Evolutionary conservation across 768 basidiomycete genomes (phyloP), one percentile per base, ranked within the genome.

Genomic region (Gymnopilus dilepis): DNA sequence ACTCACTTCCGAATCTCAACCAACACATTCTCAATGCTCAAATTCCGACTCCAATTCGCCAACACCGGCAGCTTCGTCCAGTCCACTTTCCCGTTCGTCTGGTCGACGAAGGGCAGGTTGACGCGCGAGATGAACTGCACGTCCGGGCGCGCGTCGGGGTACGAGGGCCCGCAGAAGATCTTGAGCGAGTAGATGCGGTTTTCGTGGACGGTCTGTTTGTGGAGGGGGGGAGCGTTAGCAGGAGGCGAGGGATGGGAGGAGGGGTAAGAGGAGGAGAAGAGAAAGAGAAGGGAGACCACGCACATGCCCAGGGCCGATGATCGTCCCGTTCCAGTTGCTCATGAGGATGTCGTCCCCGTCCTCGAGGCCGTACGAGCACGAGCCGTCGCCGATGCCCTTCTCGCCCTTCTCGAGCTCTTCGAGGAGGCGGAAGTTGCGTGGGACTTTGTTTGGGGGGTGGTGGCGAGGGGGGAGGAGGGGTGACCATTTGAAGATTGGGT

Each of bases 351-450:
- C 97, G 73, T 99, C 96, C 68, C 89, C 77, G 76, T 98, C 94
- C 78, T 94, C 94, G 61, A 99, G 81, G 40, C 97, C 97, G 70
- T 99, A 99, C 19, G 95, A 97, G 80, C 95, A 97, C 17, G 92
- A 94, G 58, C 96, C 97, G 79, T 98, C 97, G 65, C 97, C 97
- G 73, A 99, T 95, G 55, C 97, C 97, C 76, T 99, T 99, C 84
- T 99, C 97, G 71, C 97, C 97, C 78, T 99, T 98, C 77, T 99
- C 97, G 65, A 99, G 91, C 81, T 99, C 97, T 73, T 97, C 97
- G 38, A 99, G 87, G 21, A 99, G 87, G 52, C 93, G 86, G 82
- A 99, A 99, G 79, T 96, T 98, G 72, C 97, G 86, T 26, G 97
- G 97, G 64, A 99, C 97, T 98, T 1, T 4, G 21, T 42, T 8